Evolutionary conservation across 1,139 yeast species (phyloP).

Genomic region (Zhuliangozyma blackwelliae): DNA sequence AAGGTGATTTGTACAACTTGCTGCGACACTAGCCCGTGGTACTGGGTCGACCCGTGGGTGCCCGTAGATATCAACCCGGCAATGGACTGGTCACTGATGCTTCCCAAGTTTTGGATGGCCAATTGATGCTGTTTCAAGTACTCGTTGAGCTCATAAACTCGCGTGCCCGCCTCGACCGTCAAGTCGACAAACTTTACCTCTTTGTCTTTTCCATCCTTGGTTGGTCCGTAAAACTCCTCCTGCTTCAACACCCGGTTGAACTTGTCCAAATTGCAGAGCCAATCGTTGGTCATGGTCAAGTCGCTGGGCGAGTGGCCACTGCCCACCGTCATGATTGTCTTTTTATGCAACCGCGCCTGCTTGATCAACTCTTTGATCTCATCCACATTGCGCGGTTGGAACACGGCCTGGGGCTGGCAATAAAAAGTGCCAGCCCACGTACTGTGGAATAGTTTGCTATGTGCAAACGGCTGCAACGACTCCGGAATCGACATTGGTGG

Average conservation of each 20-base stretch:
- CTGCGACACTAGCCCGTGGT: slow-evolving; percentile 85
- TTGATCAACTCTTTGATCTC: slow-evolving; percentile 63
- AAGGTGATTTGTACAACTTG: slow-evolving; percentile 77
- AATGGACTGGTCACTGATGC: slow-evolving; percentile 88
- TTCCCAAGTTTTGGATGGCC: slow-evolving; percentile 89
- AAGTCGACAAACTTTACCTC: slow-evolving; percentile 77
- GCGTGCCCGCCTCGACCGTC: slow-evolving; percentile 87
- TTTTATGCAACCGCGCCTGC: slow-evolving; percentile 54
- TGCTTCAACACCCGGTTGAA: slow-evolving; percentile 52
- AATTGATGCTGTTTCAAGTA: slow-evolving; percentile 58
- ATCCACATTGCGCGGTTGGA: slow-evolving; percentile 67
- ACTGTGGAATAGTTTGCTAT: slow-evolving; percentile 43
- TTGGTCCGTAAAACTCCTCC: slow-evolving; percentile 35
- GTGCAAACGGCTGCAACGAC: slow-evolving; percentile 28
- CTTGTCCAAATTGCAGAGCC: slow-evolving; percentile 85
- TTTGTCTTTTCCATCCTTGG: slow-evolving; percentile 13
- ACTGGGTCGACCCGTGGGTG: slow-evolving; percentile 93
- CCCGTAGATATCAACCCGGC: slow-evolving; percentile 97
- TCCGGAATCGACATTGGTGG: slow-evolving; percentile 22
- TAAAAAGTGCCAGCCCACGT: slow-evolving; percentile 94
- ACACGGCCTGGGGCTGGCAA: slow-evolving; percentile 70
- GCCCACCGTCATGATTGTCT: slow-evolving; percentile 82
- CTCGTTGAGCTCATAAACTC: slow-evolving; percentile 75
- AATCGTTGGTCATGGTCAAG: slow-evolving; percentile 80
- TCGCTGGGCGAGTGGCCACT: slow-evolving; percentile 96